Evolutionary conservation across 345 rosid species (phyloP), one percentile per base, ranked within the genome.

Genomic region (Melaleuca quinquenervia): DNA sequence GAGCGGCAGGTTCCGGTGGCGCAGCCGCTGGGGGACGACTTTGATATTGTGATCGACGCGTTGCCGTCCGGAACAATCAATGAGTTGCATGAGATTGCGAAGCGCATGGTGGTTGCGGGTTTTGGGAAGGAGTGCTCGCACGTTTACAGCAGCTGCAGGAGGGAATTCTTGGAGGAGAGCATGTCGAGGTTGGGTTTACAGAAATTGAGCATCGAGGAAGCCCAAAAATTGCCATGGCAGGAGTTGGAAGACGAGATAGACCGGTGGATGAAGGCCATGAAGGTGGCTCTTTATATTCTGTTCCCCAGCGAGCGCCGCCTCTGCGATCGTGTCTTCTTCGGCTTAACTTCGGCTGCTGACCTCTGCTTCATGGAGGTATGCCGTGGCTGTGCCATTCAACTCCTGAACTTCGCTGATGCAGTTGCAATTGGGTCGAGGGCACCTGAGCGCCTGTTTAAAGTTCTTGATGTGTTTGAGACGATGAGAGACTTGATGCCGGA

Each of bases 281-380:
- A 93, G 50, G 97, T 96, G 36, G 90, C 93, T 13, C 90, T 97
- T 5, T 92, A 96, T 15, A 94, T 97, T 86, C 93, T 97, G 53
- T 97, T 95, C 87, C 98, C 99, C 6, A 96, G 98, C 83, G 99
- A 97, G 89, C 94, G 99, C 5, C 93, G 98, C n/a, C 89, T 97
- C 86, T 97, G 98, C 36, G 98, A 95, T 84, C 98, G 98, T 4
- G 92, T 97, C 64, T 97, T 94, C 85, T 90, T 92, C 21, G 96
- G 97, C 20, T 92, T 94, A 78, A 87, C 95, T 13, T 90, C 94
- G 0, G 96, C 95, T 3, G 93, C 95, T 9, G 98, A 96, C 87
- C 89, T 93, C 50, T 94, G 98, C 1, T 97, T 97, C 89, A 97
- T 97, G 99, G 99, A 97, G 88, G 98, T 95, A 22, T 96, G 97